Base-by-base conservation (phyloP, 176 grass and related monocot species). In the Oryza meridionalis region DNA sequence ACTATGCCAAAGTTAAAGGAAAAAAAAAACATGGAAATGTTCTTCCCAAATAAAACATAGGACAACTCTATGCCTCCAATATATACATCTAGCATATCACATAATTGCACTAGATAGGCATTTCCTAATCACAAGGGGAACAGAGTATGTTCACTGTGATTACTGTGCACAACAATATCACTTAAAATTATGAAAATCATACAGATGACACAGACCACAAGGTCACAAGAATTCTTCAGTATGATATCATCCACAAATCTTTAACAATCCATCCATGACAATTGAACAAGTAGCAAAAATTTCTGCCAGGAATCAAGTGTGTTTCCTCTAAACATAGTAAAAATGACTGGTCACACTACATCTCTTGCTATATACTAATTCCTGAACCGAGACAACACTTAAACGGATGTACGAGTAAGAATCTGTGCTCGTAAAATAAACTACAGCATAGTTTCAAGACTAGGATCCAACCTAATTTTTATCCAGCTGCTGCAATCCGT, bases 231-330 rank as follows among this genome's bases (percentile, higher is more conserved):
- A 29, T n/a, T 67, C 9, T 49, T 53, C 7, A 70, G 43, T 55
- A 70, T 22, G 26, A 65, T 13, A 65, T 14, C 40, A 83, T 35
- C 13, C 25, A 50, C 6, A 31, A 4, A 26, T 74, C 58, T 33
- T 38, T 73, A 74, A 73, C 24, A 29, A 73, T 31, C 26, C 49
- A 50, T 51, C 4, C 33, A 33, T 33, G 33, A 33, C 33, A 33
- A 33, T 33, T 33, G 46, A 16, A 19, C 17, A 69, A 79, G 22
- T 47, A 46, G 58, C 25, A 83, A 47, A 4, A 65, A 35, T 24
- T 74, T 65, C 70, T 49, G 26, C 22, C 9, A 80, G 19, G 62
- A 86, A 86, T 63, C 14, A 85, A 69, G 10, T n/a, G 67, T 0
- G 26, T 15, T 16, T 51, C 9, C 17, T 47, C 73, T 33, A 27